Conservation (phyloP, 805 yeast genomes). For the Brettanomyces nanus region DNA sequence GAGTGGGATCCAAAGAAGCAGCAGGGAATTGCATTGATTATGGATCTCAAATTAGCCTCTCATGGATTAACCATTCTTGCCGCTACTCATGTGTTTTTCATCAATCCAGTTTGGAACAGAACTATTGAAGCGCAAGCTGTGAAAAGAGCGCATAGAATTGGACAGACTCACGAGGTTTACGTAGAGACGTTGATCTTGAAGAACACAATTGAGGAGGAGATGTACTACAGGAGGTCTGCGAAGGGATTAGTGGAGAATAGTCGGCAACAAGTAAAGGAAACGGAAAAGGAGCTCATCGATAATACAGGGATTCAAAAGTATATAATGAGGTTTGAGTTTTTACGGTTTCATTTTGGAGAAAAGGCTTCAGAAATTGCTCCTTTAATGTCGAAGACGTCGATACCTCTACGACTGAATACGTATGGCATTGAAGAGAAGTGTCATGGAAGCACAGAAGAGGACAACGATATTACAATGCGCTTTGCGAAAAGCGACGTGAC, state of each 20-base stretch:
- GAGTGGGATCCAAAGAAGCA: slow-evolving; percentile 21
- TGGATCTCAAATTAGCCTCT: slow-evolving; percentile 62
- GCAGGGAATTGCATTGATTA: slow-evolving; percentile 46
- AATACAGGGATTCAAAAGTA: slow-evolving; percentile 51
- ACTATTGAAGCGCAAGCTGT: slow-evolving; percentile 70
- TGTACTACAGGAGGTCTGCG: slow-evolving; percentile 34
- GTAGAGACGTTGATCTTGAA: slow-evolving; percentile 62
- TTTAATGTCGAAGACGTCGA: not conserved
- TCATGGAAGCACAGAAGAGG: slow-evolving; percentile 8
- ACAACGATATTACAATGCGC: slow-evolving; percentile 13
- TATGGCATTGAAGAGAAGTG: not conserved
- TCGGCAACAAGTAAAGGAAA: slow-evolving; percentile 13
- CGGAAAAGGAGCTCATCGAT: slow-evolving; percentile 39
- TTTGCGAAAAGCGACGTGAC: slow-evolving; percentile 11
- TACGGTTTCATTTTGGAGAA: slow-evolving; percentile 24
- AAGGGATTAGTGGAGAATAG: slow-evolving; percentile 6
- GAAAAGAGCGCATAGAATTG: slow-evolving; percentile 71
- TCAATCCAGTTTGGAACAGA: slow-evolving; percentile 67
- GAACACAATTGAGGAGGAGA: slow-evolving; percentile 62
- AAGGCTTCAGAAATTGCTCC: slow-evolving; percentile 1
- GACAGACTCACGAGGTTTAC: slow-evolving; percentile 52
- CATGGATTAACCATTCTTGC: slow-evolving; percentile 63
- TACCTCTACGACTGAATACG: not conserved
- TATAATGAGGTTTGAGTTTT: slow-evolving; percentile 41
- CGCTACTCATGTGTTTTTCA: slow-evolving; percentile 61